These are phyloP conservation scores for Dendrobium officinale DNA, from an alignment of 106 monocot species.

Conservation along the genomic window DNA sequence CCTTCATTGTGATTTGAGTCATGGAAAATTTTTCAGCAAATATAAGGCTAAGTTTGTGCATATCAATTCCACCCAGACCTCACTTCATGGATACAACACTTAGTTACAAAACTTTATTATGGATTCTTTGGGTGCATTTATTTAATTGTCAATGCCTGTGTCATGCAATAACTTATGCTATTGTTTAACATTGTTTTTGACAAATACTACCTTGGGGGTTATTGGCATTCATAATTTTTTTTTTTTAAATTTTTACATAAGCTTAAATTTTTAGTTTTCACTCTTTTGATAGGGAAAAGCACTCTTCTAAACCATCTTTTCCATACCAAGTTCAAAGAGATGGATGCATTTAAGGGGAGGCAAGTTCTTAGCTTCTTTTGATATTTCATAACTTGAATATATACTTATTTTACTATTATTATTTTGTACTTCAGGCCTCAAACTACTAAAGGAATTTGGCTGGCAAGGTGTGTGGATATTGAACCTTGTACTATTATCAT, in stretches of 20 bases:
- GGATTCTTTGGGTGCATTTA: not conserved
- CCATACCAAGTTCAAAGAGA: constrained; percentile 77
- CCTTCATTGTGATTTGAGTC: not conserved
- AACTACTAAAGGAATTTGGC: constrained; percentile 96
- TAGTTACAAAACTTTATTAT: too few relatives aligned
- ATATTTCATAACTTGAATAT: not conserved
- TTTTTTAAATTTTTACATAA: not conserved
- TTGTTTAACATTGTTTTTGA: not conserved
- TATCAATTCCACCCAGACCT: not conserved
- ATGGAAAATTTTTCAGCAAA: not conserved
- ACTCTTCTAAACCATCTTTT: constrained; percentile 93
- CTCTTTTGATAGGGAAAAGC: constrained; percentile 65
- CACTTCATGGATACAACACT: too few relatives aligned
- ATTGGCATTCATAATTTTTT: not conserved
- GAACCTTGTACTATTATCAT: constrained; percentile 90
- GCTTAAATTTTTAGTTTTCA: not conserved
- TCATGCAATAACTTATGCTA: not conserved
- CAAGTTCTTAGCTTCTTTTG: constrained; percentile 16
- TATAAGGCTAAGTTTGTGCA: not conserved
- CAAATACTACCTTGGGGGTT: not conserved
- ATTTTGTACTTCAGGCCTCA: constrained; percentile 50
- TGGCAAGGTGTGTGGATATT: constrained; percentile 64
- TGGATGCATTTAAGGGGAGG: constrained; percentile 94
- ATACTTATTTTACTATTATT: too few relatives aligned
- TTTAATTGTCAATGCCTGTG: not conserved